Base-by-base conservation (phyloP, 2,329 filamentous ascomycete genomes). In the Apiospora hydei region DNA sequence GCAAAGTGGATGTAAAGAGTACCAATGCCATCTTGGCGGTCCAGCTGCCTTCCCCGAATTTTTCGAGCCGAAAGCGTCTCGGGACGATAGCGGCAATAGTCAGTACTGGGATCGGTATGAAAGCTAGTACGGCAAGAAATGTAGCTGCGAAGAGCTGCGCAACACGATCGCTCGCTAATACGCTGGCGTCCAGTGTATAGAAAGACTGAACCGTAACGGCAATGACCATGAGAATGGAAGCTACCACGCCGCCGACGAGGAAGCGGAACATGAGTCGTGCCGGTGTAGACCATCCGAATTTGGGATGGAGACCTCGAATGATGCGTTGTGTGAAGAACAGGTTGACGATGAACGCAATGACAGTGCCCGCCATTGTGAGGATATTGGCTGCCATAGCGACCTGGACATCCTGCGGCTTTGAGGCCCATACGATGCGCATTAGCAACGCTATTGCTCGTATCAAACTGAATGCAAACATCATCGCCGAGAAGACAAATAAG, bases 41-140 rank as follows among this genome's bases (percentile, higher is more conserved):
- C 76, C 88, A 87, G 5, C 85, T 84, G 1, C 90, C 90, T 1
- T 79, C 75, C 2, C 90, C 90, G 73, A 92, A 91, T 46, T 86
- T 84, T 71, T 88, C 88, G 5, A 71, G 47, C 38, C 26, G 49
- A 21, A 24, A 69, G 1, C 34, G 24, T 30, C 49, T 34, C 68
- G 46, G 68, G 5, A 57, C 14, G 7, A 41, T 11, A 16, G 34
- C 49, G 18, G 72, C 69, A 11, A 69, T 44, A 4, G 67, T 69
- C n/a, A 73, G 64, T 2, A 49, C 64, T 18, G 72, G 72, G 16
- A 88, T 76, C 87, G 80, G 80, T 38, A 79, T 16, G 1, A 75
- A 76, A 13, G 79, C 77, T 57, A 81, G 76, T 44, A 80, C 74
- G 51, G 80, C 76, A 13, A 81, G 72, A 61, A 77, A 79, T 18